Evolutionary conservation across 1,284 basidiomycete genomes (phyloP).

Genomic region (Athelia psychrophila): DNA sequence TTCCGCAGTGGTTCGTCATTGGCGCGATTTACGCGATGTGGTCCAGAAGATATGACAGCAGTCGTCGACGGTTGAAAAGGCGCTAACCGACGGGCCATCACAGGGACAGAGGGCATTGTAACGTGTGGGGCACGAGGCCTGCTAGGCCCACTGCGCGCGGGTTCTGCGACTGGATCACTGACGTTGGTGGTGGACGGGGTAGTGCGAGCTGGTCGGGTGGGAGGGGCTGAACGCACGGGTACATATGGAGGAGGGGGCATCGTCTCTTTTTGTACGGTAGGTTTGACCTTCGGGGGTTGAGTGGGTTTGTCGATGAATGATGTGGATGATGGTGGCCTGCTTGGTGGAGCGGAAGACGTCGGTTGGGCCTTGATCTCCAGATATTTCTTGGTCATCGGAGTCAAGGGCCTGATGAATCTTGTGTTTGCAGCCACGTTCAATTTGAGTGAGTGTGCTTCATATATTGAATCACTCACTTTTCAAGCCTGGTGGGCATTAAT

Average conservation of each 20-base stretch:
- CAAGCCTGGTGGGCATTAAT: slow-evolving; percentile 63
- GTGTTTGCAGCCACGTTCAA: slow-evolving; percentile 4
- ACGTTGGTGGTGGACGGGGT: background rate
- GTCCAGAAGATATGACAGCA: background rate
- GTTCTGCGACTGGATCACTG: background rate
- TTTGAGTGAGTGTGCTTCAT: slow-evolving; percentile 5
- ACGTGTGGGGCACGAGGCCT: too few relatives aligned
- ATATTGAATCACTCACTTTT: slow-evolving; percentile 45
- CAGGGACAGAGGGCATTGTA: background rate
- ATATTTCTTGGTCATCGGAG: slow-evolving; percentile 77
- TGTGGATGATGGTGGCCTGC: slow-evolving; percentile 11
- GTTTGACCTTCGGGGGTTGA: background rate
- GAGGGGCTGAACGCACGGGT: slow-evolving; percentile 6
- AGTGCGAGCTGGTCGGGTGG: slow-evolving; percentile 2
- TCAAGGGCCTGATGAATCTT: slow-evolving; percentile 73
- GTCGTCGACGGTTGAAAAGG: background rate
- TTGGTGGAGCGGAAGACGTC: slow-evolving; percentile 22
- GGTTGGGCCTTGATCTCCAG: slow-evolving; percentile 52
- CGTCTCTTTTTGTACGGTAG: background rate
- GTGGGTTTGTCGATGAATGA: slow-evolving; percentile 7
- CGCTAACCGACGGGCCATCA: background rate
- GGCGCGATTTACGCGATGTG: background rate
- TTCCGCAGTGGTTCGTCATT: background rate
- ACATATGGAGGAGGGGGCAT: background rate
- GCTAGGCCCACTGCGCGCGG: background rate